Conservation (phyloP, 768 basidiomycete genomes). For the Boletus patriciae region DNA sequence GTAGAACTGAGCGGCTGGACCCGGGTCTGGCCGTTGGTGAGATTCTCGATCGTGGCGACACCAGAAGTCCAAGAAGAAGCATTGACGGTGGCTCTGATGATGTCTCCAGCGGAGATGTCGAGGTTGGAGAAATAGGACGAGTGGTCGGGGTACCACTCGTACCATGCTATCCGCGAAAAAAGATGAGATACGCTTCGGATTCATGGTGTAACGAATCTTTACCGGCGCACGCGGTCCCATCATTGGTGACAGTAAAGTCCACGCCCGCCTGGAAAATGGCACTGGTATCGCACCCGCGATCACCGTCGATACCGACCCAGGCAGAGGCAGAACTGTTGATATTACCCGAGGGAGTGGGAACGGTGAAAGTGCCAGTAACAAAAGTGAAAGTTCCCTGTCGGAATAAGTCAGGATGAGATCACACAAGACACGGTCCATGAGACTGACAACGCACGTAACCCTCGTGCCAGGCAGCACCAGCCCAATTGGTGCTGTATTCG, state of each 20-base stretch:
- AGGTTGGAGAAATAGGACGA: background rate
- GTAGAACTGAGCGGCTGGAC: background rate
- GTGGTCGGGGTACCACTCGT: conserved; percentile 1
- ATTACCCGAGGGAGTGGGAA: background rate
- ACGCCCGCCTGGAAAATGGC: conserved; percentile 3
- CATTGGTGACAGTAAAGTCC: background rate
- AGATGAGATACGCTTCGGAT: background rate
- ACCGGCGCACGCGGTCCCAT: conserved; percentile 1
- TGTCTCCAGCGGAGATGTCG: conserved; percentile 1
- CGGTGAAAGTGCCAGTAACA: conserved; percentile 1
- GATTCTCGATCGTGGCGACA: conserved; percentile 6
- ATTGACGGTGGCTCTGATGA: background rate
- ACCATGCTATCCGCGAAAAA: conserved; percentile 7
- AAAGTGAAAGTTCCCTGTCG: conserved; percentile 5
- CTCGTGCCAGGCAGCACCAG: background rate
- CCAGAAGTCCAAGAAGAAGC: background rate
- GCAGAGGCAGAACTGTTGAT: background rate
- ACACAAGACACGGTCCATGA: background rate
- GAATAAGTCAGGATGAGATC: background rate
- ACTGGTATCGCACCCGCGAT: background rate
- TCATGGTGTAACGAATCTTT: background rate
- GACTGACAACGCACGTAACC: background rate
- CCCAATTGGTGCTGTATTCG: background rate
- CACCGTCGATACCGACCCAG: conserved; percentile 13
- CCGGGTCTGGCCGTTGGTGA: background rate